These are phyloP conservation scores for Heterobasidion occidentale DNA, from an alignment of 1,284 basidiomycete species.

Conservation along the genomic window DNA sequence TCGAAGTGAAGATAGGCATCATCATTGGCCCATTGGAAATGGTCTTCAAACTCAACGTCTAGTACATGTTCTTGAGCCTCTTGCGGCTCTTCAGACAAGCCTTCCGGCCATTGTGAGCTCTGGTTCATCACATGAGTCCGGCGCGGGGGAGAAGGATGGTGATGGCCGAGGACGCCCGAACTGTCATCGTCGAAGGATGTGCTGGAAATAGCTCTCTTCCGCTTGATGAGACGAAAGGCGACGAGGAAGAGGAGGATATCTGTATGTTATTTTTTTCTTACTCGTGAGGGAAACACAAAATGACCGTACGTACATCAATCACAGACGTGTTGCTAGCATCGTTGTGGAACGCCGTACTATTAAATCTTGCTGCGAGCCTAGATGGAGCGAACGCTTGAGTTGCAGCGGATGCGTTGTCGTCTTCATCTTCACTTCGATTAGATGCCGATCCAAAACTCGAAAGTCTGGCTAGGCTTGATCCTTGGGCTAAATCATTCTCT, in stretches of 20 bases:
- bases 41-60: background rate
- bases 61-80: background rate
- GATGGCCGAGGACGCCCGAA: conserved; percentile 4
- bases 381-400: conserved; percentile 32
- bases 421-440: background rate
- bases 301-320: conserved; percentile 2
- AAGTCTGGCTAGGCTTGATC: background rate
- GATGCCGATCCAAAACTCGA: background rate
- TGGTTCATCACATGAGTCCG: background rate
- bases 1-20: conserved; percentile 30
- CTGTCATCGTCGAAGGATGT: conserved; percentile 3
- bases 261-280: conserved; percentile 21
- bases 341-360: background rate
- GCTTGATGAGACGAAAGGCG: conserved; percentile 11
- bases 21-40: conserved; percentile 7
- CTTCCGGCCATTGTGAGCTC: background rate
- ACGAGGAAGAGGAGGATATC: conserved; percentile 4
- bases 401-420: conserved; percentile 16
- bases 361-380: conserved; percentile 14
- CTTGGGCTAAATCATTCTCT: conserved; percentile 1
- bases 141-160: conserved; percentile 1
- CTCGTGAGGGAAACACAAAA: background rate
- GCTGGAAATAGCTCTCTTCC: conserved; percentile 17
- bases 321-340: background rate
- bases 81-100: background rate